These are phyloP conservation scores for Austropuccinia psidii DNA, from an alignment of 1,284 basidiomycete species.

Conservation along the genomic window DNA sequence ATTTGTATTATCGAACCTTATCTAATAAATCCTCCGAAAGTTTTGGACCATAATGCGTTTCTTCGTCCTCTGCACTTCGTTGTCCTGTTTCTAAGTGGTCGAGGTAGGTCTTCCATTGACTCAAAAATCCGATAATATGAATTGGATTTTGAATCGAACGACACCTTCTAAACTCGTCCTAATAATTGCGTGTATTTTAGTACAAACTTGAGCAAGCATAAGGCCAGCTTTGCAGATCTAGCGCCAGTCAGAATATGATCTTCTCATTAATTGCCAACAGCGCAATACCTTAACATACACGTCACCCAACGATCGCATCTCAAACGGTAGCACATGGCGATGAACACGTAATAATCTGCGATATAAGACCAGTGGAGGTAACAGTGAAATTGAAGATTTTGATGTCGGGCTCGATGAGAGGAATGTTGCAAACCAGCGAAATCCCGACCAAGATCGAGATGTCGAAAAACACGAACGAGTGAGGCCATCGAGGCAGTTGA, in stretches of 20 bases:
- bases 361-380: slow-evolving; percentile 46
- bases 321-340: slow-evolving; percentile 40
- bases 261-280: too few relatives aligned
- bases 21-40: slow-evolving; percentile 41
- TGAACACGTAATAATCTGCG: slow-evolving; percentile 45
- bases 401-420: slow-evolving; percentile 20
- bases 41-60: slow-evolving; percentile 39
- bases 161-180: slow-evolving; percentile 36
- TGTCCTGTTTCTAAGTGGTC: slow-evolving; percentile 43
- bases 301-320: slow-evolving; percentile 47
- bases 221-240: too few relatives aligned
- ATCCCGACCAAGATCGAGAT: too few relatives aligned
- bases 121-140: slow-evolving; percentile 46
- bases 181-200: too few relatives aligned
- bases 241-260: too few relatives aligned
- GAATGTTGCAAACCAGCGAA: slow-evolving; percentile 4
- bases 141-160: slow-evolving; percentile 44
- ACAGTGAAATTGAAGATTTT: slow-evolving; percentile 39
- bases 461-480: too few relatives aligned
- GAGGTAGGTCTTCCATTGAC: slow-evolving; percentile 47
- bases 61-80: neutral
- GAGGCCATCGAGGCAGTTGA: too few relatives aligned
- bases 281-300: slow-evolving; percentile 47
- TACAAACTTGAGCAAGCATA: too few relatives aligned
- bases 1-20: slow-evolving; percentile 3